Evolutionary conservation across 495 filamentous ascomycete genomes (phyloP).

Genomic region (Aspergillus biplanus): DNA sequence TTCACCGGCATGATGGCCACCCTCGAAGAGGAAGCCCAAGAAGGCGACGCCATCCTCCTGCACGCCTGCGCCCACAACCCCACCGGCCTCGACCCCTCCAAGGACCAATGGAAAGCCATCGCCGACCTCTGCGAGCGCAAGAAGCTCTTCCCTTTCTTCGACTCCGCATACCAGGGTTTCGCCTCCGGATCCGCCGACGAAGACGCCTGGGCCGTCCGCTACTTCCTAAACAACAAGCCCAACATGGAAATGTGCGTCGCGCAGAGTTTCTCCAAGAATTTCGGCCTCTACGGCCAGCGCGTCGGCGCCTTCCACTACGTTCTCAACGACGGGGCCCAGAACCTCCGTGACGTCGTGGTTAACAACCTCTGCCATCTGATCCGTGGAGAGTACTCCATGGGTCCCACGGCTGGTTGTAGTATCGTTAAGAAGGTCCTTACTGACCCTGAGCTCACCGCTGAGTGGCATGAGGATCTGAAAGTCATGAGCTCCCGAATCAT

Average conservation of each 20-base stretch:
- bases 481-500: conserved; percentile 57
- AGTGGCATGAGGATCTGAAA: conserved; percentile 54
- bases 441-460: conserved; percentile 39
- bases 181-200: conserved; percentile 55
- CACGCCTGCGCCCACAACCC: conserved; percentile 62
- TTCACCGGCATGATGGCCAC: conserved; percentile 52
- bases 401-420: conserved; percentile 50
- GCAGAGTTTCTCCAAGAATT: conserved; percentile 60
- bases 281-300: conserved; percentile 59
- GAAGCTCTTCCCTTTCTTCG: conserved; percentile 58
- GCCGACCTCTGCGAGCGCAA: conserved; percentile 53
- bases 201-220: conserved; percentile 58
- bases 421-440: conserved; percentile 55
- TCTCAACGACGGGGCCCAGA: conserved; percentile 33
- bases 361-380: conserved; percentile 51
- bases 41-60: conserved; percentile 51
- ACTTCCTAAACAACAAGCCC: conserved; percentile 55
- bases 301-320: conserved; percentile 55
- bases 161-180: conserved; percentile 62
- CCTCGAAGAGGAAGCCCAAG: conserved; percentile 44
- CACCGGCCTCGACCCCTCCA: conserved; percentile 55
- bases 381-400: conserved; percentile 54
- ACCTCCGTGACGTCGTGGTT: conserved; percentile 42
- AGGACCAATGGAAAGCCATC: conserved; percentile 59
- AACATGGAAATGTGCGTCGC: conserved; percentile 55